phyloP scores from a whole-genome alignment of 768 basidiomycete species.

The Lactifluus pinguis region DNA sequence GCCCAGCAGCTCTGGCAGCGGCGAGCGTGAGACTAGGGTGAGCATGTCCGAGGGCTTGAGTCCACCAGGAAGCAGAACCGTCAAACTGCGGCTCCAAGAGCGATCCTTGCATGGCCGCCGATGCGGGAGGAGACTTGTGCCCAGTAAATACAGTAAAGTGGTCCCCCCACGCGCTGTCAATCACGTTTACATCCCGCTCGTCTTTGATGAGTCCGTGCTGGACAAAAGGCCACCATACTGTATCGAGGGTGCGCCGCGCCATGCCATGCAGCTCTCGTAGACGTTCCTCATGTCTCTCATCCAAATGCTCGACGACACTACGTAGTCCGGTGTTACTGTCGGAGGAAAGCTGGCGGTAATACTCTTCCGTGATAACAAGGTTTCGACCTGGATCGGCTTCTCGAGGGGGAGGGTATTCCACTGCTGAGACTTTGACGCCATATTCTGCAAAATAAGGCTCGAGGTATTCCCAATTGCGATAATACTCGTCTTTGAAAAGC shows the following conservation, averaged over 20 bases:
- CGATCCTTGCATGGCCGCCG: conserved; percentile 25
- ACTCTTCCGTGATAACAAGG: conserved; percentile 47
- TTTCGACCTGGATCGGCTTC: conserved; percentile 39
- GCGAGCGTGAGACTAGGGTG: conserved; percentile 70
- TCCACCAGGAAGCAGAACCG: conserved; percentile 98
- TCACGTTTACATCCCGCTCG: conserved; percentile 72
- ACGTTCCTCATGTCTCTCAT: conserved; percentile 52
- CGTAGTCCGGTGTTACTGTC: conserved; percentile 32
- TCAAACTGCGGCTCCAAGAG: conserved; percentile 63
- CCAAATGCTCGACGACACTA: conserved; percentile 47
- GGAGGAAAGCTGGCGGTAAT: conserved; percentile 51
- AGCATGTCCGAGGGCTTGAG: conserved; percentile 83
- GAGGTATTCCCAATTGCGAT: conserved; percentile 82
- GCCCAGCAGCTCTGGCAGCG: conserved; percentile 81
- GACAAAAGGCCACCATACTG: conserved; percentile 96
- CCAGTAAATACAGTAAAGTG: conserved; percentile 67
- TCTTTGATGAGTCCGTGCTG: conserved; percentile 71
- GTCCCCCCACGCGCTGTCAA: conserved; percentile 85
- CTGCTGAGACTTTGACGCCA: conserved; percentile 43
- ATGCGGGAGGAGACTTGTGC: conserved; percentile 14
- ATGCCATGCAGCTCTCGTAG: conserved; percentile 70
- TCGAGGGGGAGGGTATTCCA: conserved; percentile 51
- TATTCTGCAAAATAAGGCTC: conserved; percentile 68
- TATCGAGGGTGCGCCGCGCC: conserved; percentile 65
- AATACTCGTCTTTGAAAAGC: conserved; percentile 79